Conservation (phyloP, 768 basidiomycete species). For the Tulasnella sp. region DNA sequence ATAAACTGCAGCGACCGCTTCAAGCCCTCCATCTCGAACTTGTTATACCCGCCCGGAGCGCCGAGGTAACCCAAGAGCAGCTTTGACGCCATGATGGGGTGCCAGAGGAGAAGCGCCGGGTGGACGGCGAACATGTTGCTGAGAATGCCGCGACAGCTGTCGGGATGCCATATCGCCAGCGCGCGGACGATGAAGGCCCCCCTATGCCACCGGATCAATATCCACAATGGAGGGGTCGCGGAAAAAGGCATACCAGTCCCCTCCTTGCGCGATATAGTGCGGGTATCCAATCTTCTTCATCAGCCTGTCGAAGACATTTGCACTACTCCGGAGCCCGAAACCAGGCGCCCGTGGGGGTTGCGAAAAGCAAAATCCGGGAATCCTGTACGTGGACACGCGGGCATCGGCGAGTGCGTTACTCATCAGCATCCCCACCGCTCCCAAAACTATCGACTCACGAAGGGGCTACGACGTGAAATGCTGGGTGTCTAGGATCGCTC, state of each 20-base stretch:
- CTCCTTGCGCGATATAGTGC: slow-evolving; percentile 11
- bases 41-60: slow-evolving; percentile 8
- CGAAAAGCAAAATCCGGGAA: slow-evolving; percentile 11
- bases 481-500: slow-evolving; percentile 10
- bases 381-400: neutral
- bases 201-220: neutral
- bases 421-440: too few species aligned
- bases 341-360: slow-evolving; percentile 1
- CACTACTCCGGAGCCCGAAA: slow-evolving; percentile 1
- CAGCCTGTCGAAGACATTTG: slow-evolving; percentile 10
- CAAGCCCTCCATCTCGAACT: neutral
- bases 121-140: slow-evolving; percentile 6
- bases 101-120: neutral
- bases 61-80: neutral
- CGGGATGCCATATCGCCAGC: slow-evolving; percentile 8
- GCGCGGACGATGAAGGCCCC: neutral
- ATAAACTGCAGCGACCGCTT: neutral
- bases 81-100: slow-evolving; percentile 7
- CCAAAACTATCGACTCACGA: neutral
- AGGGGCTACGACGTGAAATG: slow-evolving; percentile 6
- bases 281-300: slow-evolving; percentile 8
- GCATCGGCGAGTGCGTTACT: neutral
- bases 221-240: neutral
- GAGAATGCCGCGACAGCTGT: slow-evolving; percentile 1
- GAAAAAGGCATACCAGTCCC: neutral